Evolutionary conservation across 202 grass and related monocot genomes (phyloP).

Genomic region (Eragrostis tef): DNA sequence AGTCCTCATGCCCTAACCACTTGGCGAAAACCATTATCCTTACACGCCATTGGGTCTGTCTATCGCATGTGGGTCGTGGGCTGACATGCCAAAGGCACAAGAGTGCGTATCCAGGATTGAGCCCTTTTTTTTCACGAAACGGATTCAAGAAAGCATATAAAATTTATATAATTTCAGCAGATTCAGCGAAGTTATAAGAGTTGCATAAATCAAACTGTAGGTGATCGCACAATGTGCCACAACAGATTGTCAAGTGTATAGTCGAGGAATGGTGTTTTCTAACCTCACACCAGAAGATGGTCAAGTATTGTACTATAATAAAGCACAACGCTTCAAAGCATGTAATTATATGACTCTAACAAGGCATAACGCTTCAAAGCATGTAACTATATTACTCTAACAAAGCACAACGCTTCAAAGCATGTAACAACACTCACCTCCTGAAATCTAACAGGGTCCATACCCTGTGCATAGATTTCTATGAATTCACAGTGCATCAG

Average conservation of each 20-base stretch:
- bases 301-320: background rate
- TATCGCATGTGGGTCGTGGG: background rate
- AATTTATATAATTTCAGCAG: background rate
- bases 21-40: background rate
- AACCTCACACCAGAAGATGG: background rate
- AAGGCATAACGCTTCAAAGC: background rate
- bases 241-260: background rate
- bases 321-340: background rate
- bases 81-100: background rate
- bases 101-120: background rate
- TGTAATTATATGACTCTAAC: no score
- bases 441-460: conserved; percentile 22
- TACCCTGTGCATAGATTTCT: conserved; percentile 9
- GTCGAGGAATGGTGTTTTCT: background rate
- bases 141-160: background rate
- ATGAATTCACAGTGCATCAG: background rate
- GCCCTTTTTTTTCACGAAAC: background rate
- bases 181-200: background rate
- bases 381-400: background rate
- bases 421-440: conserved; percentile 27
- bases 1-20: background rate
- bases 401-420: background rate
- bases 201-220: background rate
- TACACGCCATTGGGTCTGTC: background rate
- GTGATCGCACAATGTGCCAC: background rate